phyloP scores from a whole-genome alignment of 148 eudicot species.

The Camellia japonica region DNA sequence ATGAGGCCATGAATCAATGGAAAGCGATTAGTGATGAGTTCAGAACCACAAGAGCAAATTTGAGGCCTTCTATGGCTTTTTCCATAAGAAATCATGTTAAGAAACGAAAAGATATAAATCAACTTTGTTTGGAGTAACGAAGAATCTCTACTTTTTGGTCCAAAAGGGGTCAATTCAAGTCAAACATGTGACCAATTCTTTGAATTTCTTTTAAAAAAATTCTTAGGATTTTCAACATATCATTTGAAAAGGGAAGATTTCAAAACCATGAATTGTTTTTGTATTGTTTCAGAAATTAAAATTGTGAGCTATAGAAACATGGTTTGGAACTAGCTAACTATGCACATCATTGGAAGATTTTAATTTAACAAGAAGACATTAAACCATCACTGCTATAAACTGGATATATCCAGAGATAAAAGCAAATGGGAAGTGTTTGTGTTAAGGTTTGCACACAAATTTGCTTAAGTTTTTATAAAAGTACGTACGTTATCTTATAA shows the following conservation, averaged over 20 bases:
- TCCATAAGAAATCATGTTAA: conserved; percentile 34
- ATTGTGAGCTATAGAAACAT: too few species aligned
- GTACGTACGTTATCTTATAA: too few species aligned
- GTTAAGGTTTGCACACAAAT: too few species aligned
- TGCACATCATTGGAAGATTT: too few species aligned
- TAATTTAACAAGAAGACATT: too few species aligned
- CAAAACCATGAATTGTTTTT: not conserved
- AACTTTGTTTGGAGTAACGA: conserved; percentile 13
- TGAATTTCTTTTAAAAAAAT: not conserved
- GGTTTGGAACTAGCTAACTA: too few species aligned
- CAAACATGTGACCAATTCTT: conserved; percentile 38
- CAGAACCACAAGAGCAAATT: conserved; percentile 17
- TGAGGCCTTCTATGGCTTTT: conserved; percentile 19
- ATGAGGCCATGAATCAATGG: conserved; percentile 9
- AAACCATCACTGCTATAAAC: too few species aligned
- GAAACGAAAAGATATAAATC: conserved; percentile 13
- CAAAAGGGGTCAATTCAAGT: conserved; percentile 15
- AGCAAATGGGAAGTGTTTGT: too few species aligned
- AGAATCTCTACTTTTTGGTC: conserved; percentile 12
- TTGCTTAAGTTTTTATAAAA: too few species aligned
- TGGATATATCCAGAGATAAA: too few species aligned
- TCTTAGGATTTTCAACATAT: not conserved
- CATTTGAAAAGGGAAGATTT: not conserved
- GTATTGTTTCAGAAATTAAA: not conserved
- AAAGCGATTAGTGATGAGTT: conserved; percentile 21